A percentile compares a stretch with the other conserved stretches of the same genome.
Conservation (phyloP, 129 eudicot genomes). For the Chrysanthemum seticuspe region DNA sequence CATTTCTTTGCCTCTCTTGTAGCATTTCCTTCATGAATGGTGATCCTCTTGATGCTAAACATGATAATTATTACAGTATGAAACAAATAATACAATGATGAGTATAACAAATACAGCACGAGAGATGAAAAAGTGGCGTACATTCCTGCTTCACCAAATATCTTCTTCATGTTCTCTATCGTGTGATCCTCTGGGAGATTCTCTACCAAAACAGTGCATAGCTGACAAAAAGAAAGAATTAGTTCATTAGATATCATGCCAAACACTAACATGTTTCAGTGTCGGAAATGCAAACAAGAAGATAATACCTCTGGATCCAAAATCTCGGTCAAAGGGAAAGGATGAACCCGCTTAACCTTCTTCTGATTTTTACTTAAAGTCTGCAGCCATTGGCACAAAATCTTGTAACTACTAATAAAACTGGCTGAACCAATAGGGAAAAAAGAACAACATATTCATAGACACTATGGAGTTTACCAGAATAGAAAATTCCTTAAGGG, state of each 20-base stretch:
- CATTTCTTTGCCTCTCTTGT: slow-evolving; percentile 50
- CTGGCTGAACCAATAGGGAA: neutral
- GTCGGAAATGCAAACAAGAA: slow-evolving; percentile 6
- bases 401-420: neutral
- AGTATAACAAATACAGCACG: neutral
- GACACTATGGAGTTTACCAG: slow-evolving; percentile 46
- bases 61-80: neutral
- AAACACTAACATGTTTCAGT: neutral
- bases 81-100: neutral
- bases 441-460: neutral
- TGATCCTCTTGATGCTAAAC: slow-evolving; percentile 66
- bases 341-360: slow-evolving; percentile 83
- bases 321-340: slow-evolving; percentile 55
- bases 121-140: slow-evolving; percentile 30
- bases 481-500: slow-evolving; percentile 74
- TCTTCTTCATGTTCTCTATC: slow-evolving; percentile 57
- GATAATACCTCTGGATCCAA: slow-evolving; percentile 72
- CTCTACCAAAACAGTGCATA: slow-evolving; percentile 88
- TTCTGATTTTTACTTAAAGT: slow-evolving; percentile 71
- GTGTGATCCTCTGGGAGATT: slow-evolving; percentile 96
- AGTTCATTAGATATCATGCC: slow-evolving; percentile 16
- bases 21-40: slow-evolving; percentile 68
- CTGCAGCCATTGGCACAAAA: slow-evolving; percentile 43
- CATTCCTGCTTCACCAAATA: slow-evolving; percentile 78
- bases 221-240: slow-evolving; percentile 29